A percentile compares a stretch with the other conserved stretches of the same genome.
These are phyloP conservation scores for Lobulomyces angularis DNA, from an alignment of 192 early-diverging fungal species.

Conservation along the genomic window DNA sequence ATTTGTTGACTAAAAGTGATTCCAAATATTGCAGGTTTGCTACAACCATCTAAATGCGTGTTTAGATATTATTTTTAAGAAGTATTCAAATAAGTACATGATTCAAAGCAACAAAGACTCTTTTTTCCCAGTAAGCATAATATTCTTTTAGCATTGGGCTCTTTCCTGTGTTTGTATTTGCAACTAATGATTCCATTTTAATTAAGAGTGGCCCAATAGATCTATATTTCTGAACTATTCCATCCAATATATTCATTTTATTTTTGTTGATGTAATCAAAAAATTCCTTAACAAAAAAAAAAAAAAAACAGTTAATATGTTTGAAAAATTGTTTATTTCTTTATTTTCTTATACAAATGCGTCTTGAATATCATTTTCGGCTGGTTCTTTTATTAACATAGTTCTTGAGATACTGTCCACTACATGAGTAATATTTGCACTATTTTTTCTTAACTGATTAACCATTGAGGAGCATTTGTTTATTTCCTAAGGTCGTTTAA, in stretches of 20 bases:
- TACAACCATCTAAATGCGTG: slow-evolving; percentile 32
- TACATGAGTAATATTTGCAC: slow-evolving; percentile 38
- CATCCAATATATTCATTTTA: slow-evolving; percentile 25
- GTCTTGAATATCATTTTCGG: slow-evolving; percentile 32
- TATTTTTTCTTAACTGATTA: slow-evolving; percentile 48
- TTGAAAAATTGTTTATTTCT: neutral
- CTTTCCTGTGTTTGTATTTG: slow-evolving; percentile 48
- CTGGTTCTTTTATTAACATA: slow-evolving; percentile 34
- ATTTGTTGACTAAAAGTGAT: slow-evolving; percentile 14
- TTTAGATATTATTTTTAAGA: neutral
- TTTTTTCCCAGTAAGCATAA: slow-evolving; percentile 42
- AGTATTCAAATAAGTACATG: slow-evolving; percentile 25
- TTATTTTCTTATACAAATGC: slow-evolving; percentile 49
- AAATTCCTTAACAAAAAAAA: slow-evolving; percentile 26
- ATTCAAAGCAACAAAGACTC: slow-evolving; percentile 34
- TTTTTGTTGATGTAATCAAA: slow-evolving; percentile 48
- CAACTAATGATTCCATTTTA: slow-evolving; percentile 51
- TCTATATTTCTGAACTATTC: slow-evolving; percentile 36
- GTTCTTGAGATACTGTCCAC: slow-evolving; percentile 38
- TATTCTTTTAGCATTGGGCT: slow-evolving; percentile 47
- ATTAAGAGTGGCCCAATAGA: slow-evolving; percentile 50
- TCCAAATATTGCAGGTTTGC: slow-evolving; percentile 40
- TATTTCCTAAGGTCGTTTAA: slow-evolving; percentile 25
- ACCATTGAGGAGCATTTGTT: slow-evolving; percentile 50
- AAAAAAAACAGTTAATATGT: too few species aligned